These are phyloP conservation scores for Rhododendron ferrugineum DNA, from an alignment of 148 eudicot species.

Conservation along the genomic window DNA sequence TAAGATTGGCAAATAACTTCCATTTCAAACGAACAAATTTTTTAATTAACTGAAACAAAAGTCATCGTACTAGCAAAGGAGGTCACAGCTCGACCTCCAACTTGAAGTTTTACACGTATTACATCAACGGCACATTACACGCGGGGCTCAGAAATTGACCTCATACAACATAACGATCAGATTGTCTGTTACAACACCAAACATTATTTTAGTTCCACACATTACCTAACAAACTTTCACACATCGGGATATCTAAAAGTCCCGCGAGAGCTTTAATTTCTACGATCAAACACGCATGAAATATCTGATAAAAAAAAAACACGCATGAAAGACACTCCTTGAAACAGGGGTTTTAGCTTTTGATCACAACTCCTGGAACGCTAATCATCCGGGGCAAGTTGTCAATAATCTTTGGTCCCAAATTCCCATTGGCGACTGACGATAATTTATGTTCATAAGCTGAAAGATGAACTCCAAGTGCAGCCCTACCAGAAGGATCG, in stretches of 20 bases:
- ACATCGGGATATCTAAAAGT: not conserved
- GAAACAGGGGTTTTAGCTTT: not conserved
- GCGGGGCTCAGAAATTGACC: not conserved
- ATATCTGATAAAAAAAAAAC: too few relatives aligned
- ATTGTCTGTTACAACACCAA: not conserved
- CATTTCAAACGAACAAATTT: not conserved
- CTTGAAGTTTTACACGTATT: not conserved
- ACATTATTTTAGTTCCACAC: conserved; percentile 2
- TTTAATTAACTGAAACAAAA: not conserved
- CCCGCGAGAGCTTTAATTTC: not conserved
- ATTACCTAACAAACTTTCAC: not conserved
- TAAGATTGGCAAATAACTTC: not conserved
- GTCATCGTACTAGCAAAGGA: not conserved
- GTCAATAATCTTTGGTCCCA: not conserved
- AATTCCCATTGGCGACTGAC: not conserved
- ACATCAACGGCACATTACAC: not conserved
- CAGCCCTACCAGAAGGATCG: conserved; percentile 94
- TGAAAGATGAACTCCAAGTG: conserved; percentile 60
- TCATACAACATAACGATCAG: not conserved
- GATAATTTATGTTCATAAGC: conserved; percentile 15
- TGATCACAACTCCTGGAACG: not conserved
- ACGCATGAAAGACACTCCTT: not conserved
- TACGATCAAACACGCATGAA: not conserved
- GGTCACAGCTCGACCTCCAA: not conserved
- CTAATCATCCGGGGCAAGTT: not conserved